Evolutionary conservation across 2,329 filamentous ascomycete genomes (phyloP), one percentile per base, ranked within the genome.

Genomic region (Westerdykella aurantiaca): DNA sequence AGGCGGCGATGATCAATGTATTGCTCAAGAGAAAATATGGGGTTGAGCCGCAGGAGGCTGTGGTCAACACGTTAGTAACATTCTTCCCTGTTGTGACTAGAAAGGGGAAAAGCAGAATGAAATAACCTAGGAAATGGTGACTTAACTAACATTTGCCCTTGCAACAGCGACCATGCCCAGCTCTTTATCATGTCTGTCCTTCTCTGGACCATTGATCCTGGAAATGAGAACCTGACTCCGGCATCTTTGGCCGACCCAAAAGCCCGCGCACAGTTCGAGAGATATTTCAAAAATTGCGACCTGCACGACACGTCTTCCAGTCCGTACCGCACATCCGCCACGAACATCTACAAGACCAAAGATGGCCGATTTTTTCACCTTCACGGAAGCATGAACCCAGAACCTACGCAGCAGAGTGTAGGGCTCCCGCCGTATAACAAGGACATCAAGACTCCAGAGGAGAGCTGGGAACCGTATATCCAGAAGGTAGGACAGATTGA

Each of bases 351-450:
- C 51, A 60, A 61, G 12, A 72, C 69, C 13, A 70, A 68, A 44
- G 72, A 76, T 44, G 67, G 60, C 0, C 53, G 68, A 14, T 76
- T 62, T 50, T 76, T 73, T 51, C 73, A 76, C 50, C 41, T 72
- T 0, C 73, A 76, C 46, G 73, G 72, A 5, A 61, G 56, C 33
- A 70, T 76, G 69, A 73, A 77, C 43, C 68, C 72, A 0, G 66
- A 70, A 3, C 68, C 68, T 2, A 70, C 68, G 0, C 60, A 74
- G 39, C 52, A 64, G 6, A 63, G 56, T 29, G 35, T 73, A 10
- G 56, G 56, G 0, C 46, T 67, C 3, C 68, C 70, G 2, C 66
- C 67, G 9, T 40, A 60, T 4, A 51, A 68, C 11, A 49, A 54
- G 31, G 55, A 65, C 1, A 39, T 54, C 0, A 47, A 43, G 1